Percentiles rank a stretch among this genome's conserved stretches.
Evolutionary conservation across 176 grass and related monocot genomes (phyloP).

Genomic region (Ensete glaucum): DNA sequence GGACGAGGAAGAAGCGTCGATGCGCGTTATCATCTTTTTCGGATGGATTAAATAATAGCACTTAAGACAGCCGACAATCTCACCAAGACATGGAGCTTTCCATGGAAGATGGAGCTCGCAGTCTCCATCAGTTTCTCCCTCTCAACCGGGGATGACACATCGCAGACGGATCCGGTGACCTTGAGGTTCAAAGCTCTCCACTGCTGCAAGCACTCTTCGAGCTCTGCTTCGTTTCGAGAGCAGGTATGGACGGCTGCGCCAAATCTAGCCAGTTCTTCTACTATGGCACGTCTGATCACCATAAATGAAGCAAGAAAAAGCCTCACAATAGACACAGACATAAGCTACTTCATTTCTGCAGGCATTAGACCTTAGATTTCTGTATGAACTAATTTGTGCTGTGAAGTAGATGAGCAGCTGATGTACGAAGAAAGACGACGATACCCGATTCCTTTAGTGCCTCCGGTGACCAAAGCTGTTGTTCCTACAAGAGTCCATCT

Average conservation of each 20-base stretch:
- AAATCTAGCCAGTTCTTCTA: slow-evolving; percentile 31
- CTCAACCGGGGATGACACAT: slow-evolving; percentile 24
- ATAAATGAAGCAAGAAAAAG: too few species aligned
- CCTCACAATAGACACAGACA: too few species aligned
- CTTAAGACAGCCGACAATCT: not conserved
- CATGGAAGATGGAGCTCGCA: slow-evolving; percentile 16
- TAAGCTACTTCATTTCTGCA: too few species aligned
- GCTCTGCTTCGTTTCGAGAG: slow-evolving; percentile 23
- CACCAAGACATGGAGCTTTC: slow-evolving; percentile 24
- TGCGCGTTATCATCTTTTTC: too few species aligned
- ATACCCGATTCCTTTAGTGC: not conserved
- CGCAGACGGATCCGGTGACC: slow-evolving; percentile 31
- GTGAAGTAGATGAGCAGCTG: too few species aligned
- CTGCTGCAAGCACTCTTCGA: slow-evolving; percentile 17
- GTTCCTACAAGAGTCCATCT: not conserved
- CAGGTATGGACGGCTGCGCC: slow-evolving; percentile 38
- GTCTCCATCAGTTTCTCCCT: slow-evolving; percentile 20
- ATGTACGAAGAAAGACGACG: too few species aligned
- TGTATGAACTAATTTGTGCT: too few species aligned
- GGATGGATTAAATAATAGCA: too few species aligned
- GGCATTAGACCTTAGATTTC: too few species aligned
- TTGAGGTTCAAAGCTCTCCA: slow-evolving; percentile 14
- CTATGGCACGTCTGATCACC: slow-evolving; percentile 25
- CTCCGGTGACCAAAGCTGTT: not conserved
- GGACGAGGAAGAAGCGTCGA: too few species aligned